Conservation (phyloP, 2,329 filamentous ascomycete species). For the Aspergillus aculeatus region DNA sequence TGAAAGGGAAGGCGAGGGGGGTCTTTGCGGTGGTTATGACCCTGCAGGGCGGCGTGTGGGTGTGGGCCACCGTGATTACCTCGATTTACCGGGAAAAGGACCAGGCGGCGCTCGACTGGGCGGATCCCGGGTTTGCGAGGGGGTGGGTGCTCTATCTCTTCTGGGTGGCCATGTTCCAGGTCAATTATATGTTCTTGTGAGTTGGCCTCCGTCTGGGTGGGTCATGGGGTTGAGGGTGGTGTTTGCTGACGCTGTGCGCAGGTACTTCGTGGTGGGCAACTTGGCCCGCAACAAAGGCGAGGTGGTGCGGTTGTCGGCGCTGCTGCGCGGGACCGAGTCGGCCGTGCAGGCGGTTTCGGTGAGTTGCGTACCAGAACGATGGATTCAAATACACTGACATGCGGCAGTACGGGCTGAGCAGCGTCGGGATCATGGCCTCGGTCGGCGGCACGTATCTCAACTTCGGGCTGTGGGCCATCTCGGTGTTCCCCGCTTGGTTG, state of each 20-base stretch:
- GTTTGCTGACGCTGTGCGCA: conserved; percentile 23
- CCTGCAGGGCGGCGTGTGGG: conserved; percentile 69
- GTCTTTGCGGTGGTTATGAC: conserved; percentile 53
- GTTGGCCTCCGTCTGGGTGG: conserved; percentile 24
- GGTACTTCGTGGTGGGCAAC: conserved; percentile 69
- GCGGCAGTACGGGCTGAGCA: conserved; percentile 61
- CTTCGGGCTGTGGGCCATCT: conserved; percentile 65
- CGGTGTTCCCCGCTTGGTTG: conserved; percentile 65
- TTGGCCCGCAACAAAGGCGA: conserved; percentile 62
- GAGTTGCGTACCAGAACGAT: conserved; percentile 15
- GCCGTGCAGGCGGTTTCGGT: conserved; percentile 69
- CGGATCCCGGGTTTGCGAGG: conserved; percentile 60
- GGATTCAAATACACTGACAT: conserved; percentile 7
- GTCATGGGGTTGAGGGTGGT: neutral
- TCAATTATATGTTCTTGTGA: conserved; percentile 71
- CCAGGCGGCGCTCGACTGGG: conserved; percentile 66
- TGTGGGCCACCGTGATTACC: conserved; percentile 66
- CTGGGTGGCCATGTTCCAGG: conserved; percentile 65
- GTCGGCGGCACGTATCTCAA: conserved; percentile 70
- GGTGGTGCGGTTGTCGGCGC: conserved; percentile 65
- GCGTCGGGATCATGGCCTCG: conserved; percentile 60
- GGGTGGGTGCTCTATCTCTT: conserved; percentile 68
- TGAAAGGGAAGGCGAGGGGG: conserved; percentile 55
- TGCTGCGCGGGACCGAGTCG: conserved; percentile 69
- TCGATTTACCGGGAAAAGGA: conserved; percentile 56